Percentiles rank a stretch among this genome's conserved stretches.
These are phyloP conservation scores for Elsinoe necatrix DNA, from an alignment of 2,329 filamentous ascomycete genomes.

Conservation along the genomic window DNA sequence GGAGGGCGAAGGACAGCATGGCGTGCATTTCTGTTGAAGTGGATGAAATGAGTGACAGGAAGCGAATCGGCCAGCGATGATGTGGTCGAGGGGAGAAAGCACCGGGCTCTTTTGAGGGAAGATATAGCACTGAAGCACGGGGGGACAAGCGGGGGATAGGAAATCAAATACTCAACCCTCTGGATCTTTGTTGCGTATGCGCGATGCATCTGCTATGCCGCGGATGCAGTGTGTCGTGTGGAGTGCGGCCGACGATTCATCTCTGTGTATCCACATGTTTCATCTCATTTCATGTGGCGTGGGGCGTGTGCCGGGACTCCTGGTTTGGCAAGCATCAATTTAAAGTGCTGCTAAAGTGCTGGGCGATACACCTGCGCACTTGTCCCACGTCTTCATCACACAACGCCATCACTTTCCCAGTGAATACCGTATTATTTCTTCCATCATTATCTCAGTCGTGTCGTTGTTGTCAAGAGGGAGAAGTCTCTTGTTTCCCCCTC, in stretches of 20 bases:
- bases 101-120: background rate
- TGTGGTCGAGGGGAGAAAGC: background rate
- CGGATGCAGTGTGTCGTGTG: background rate
- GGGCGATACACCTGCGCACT: background rate
- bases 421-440: background rate
- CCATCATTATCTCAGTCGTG: no score
- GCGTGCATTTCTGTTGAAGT: slow-evolving; percentile 16
- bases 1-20: slow-evolving; percentile 18
- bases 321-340: background rate
- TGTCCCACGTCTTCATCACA: background rate
- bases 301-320: background rate
- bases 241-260: slow-evolving; percentile 1
- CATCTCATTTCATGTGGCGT: slow-evolving; percentile 3
- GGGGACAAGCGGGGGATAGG: background rate
- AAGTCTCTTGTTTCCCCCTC: background rate
- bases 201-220: background rate
- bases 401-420: background rate
- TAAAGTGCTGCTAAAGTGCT: background rate
- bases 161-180: background rate
- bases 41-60: background rate
- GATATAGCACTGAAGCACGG: background rate
- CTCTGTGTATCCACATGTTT: slow-evolving; percentile 10
- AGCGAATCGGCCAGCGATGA: background rate
- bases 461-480: no score
- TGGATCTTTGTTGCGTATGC: background rate